Percentiles rank a stretch among this genome's conserved stretches.
Evolutionary conservation across 2,329 filamentous ascomycete genomes (phyloP).

Genomic region (Microascus cirrosus): DNA sequence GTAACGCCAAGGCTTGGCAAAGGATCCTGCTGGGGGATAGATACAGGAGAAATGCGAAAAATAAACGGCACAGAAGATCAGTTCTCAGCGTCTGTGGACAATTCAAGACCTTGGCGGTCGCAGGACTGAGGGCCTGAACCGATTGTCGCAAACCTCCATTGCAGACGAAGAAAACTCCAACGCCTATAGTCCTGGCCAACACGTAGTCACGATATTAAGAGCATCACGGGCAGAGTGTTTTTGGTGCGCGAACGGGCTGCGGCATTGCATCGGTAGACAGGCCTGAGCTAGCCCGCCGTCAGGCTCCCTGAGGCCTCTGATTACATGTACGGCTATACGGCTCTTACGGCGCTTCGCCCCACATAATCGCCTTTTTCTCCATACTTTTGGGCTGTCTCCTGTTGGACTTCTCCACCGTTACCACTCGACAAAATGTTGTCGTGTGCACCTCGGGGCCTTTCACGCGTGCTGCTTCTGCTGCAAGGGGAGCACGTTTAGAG

Average conservation of each 20-base stretch:
- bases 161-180: no score
- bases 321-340: not conserved
- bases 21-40: not conserved
- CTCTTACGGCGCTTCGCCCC: no score
- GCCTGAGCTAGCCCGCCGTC: not conserved
- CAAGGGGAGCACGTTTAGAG: not conserved
- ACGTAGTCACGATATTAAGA: not conserved
- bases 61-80: no score
- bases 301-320: not conserved
- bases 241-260: not conserved
- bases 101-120: no score
- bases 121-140: no score
- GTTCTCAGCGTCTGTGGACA: no score
- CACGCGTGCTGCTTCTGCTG: no score
- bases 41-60: not conserved
- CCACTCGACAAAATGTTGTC: no score
- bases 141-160: no score
- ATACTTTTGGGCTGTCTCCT: not conserved
- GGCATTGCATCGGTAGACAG: not conserved
- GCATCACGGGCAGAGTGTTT: not conserved
- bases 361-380: not conserved
- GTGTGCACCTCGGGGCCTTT: no score
- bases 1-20: not conserved
- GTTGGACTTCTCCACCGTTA: not conserved
- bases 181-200: no score